phyloP scores from a whole-genome alignment of 163 green algal genomes.

The Botryococcus braunii region DNA sequence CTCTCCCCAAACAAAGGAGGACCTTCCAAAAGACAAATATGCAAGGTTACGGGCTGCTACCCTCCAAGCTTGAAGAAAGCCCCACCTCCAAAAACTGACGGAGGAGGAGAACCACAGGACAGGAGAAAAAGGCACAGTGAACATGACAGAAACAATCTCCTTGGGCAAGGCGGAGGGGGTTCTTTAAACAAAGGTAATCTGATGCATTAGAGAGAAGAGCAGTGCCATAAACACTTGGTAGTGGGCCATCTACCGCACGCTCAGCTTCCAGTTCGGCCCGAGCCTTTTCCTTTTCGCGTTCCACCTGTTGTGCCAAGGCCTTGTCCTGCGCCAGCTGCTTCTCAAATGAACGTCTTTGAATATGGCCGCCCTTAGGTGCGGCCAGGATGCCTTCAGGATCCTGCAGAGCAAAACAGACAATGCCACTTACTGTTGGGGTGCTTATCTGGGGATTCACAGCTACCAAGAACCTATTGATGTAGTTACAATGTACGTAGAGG shows the following conservation, averaged over 20 bases:
- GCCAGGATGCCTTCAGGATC: slow-evolving; percentile 40
- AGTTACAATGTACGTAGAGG: too few species aligned
- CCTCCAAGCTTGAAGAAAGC: too few species aligned
- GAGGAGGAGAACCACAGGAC: neutral
- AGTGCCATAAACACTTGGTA: neutral
- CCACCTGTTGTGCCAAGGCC: slow-evolving; percentile 39
- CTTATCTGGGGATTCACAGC: too few species aligned
- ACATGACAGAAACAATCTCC: neutral
- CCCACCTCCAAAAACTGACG: too few species aligned
- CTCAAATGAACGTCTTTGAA: slow-evolving; percentile 43
- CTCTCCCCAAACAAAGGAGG: too few species aligned
- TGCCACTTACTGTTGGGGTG: too few species aligned
- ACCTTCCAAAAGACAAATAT: too few species aligned
- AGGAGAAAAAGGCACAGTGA: neutral
- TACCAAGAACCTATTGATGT: too few species aligned
- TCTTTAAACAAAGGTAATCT: too few species aligned
- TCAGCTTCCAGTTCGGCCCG: slow-evolving; percentile 31
- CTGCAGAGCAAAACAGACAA: too few species aligned
- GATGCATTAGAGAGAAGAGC: neutral
- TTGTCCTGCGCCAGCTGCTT: slow-evolving; percentile 54
- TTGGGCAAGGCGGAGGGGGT: neutral
- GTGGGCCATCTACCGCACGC: slow-evolving; percentile 7
- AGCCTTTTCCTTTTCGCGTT: slow-evolving; percentile 30
- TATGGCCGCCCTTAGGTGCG: slow-evolving; percentile 40
- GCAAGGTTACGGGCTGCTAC: too few species aligned